phyloP scores from a whole-genome alignment of 164 flowering plant genomes.

The Liquidambar formosana region DNA sequence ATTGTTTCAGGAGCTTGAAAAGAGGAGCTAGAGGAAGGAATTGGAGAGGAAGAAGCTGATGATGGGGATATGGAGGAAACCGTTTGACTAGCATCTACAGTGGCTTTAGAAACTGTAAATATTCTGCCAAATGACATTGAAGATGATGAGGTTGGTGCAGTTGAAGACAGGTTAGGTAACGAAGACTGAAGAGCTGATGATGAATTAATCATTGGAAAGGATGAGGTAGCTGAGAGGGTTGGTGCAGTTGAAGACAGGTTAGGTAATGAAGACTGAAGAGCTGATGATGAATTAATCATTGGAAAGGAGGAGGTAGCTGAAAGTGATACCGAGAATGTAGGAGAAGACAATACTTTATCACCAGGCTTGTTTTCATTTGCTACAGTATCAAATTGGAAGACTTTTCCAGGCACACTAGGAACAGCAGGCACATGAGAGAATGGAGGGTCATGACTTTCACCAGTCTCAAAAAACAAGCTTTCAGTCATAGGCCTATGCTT shows the following conservation, averaged over 20 bases:
- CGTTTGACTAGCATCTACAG: constrained; percentile 17
- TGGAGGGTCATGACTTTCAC: constrained; percentile 18
- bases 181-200: constrained; percentile 20
- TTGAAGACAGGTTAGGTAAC: constrained; percentile 16
- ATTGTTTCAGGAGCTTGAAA: constrained; percentile 24
- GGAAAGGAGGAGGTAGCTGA: constrained; percentile 17
- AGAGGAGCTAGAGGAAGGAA: constrained; percentile 24
- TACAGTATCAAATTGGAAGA: constrained; percentile 13
- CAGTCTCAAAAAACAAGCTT: constrained; percentile 13
- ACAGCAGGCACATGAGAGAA: constrained; percentile 9
- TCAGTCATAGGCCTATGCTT: constrained; percentile 22
- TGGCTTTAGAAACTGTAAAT: constrained; percentile 19
- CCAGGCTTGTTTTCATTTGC: constrained; percentile 29
- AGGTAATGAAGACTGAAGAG: constrained; percentile 20
- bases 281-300: constrained; percentile 8
- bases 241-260: constrained; percentile 14
- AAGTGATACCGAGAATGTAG: constrained; percentile 20
- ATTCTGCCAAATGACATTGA: constrained; percentile 10
- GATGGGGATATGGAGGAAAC: constrained; percentile 12
- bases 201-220: constrained; percentile 8
- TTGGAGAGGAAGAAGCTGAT: constrained; percentile 16
- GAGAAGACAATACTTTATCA: constrained; percentile 20
- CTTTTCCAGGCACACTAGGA: constrained; percentile 20
- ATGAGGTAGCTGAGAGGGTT: constrained; percentile 2
- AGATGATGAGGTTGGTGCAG: constrained; percentile 22